phyloP scores from a whole-genome alignment of 306 rosid species.

The Prunus armeniaca region DNA sequence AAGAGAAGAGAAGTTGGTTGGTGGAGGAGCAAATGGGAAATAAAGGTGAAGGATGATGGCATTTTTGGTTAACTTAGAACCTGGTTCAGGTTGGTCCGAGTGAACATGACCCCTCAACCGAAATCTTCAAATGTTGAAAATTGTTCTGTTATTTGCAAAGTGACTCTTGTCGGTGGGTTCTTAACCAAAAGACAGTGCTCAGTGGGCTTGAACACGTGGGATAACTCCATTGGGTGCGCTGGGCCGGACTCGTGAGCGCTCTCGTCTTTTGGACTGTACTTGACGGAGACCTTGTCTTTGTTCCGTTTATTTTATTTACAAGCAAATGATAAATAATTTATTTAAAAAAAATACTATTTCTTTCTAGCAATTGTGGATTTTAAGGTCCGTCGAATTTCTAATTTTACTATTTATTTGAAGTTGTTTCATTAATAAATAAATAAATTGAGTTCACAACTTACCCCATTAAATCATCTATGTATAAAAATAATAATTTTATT shows the following conservation, averaged over 20 bases:
- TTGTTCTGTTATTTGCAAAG: background rate
- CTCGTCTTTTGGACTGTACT: background rate
- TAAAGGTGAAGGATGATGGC: constrained; percentile 10
- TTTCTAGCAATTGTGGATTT: too few species aligned
- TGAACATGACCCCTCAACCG: constrained; percentile 30
- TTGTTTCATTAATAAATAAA: too few species aligned
- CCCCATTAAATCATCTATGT: too few species aligned
- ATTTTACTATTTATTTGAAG: too few species aligned
- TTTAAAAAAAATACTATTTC: too few species aligned
- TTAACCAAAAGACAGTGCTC: background rate
- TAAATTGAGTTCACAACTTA: too few species aligned
- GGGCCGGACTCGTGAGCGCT: too few species aligned
- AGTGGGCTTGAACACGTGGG: constrained; percentile 1
- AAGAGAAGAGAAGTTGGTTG: background rate
- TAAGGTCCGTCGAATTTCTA: too few species aligned
- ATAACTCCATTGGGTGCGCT: background rate
- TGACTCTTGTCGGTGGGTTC: constrained; percentile 12
- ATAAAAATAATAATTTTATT: too few species aligned
- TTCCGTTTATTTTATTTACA: too few species aligned
- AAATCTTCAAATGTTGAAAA: background rate
- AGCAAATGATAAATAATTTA: too few species aligned
- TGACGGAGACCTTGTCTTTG: background rate
- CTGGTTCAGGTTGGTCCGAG: constrained; percentile 25
- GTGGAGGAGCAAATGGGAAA: constrained; percentile 5
- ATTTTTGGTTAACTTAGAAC: background rate